Evolutionary conservation across 768 basidiomycete species (phyloP).

Genomic region (Collybiopsis confluens): DNA sequence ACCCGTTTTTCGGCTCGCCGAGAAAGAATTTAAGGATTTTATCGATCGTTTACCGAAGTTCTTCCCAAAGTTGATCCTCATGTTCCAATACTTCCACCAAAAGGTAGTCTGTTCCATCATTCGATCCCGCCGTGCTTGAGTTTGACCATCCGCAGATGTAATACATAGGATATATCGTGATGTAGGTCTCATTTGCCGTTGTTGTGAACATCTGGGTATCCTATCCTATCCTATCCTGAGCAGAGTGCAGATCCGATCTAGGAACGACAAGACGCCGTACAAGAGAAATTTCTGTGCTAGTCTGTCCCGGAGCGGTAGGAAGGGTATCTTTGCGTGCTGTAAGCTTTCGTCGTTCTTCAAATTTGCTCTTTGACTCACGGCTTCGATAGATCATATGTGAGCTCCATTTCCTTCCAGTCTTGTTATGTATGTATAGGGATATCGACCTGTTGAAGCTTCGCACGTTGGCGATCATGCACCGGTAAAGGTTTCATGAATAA

Average conservation of each 20-base stretch:
- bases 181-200: conserved; percentile 30
- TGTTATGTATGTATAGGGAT: conserved; percentile 48
- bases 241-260: conserved; percentile 75
- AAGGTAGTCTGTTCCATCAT: conserved; percentile 34
- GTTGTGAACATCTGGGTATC: not conserved
- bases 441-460: conserved; percentile 90
- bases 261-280: conserved; percentile 95
- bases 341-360: conserved; percentile 25
- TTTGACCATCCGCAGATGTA: conserved; percentile 56
- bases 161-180: conserved; percentile 93
- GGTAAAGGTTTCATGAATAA: too few species aligned
- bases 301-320: conserved; percentile 85
- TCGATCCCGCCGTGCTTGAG: conserved; percentile 83
- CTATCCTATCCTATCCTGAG: too few species aligned
- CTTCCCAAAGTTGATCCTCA: conserved; percentile 74
- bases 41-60: conserved; percentile 61
- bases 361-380: not conserved
- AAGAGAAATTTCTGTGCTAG: conserved; percentile 78
- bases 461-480: conserved; percentile 63
- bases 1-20: conserved; percentile 74
- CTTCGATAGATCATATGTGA: conserved; percentile 60
- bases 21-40: conserved; percentile 88
- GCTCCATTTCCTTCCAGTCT: conserved; percentile 10
- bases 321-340: conserved; percentile 88
- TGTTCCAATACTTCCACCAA: conserved; percentile 84